Conservation (phyloP, 208 protist species). For the Herpetomonas samuelpessoai region DNA sequence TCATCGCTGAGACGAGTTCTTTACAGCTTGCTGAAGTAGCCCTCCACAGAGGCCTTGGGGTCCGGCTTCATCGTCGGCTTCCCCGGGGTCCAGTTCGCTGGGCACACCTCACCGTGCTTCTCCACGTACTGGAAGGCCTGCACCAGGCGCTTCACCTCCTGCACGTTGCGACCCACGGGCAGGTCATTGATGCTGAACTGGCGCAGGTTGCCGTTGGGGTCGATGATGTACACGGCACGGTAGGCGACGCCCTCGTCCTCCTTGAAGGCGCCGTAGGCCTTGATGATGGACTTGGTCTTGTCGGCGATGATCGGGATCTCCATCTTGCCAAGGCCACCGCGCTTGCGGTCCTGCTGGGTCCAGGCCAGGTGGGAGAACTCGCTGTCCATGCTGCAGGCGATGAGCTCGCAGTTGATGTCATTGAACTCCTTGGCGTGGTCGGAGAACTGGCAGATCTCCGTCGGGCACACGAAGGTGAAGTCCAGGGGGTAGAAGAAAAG, state of each 20-base stretch:
- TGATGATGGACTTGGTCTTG: slow-evolving; percentile 90
- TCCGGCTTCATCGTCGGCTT: slow-evolving; percentile 91
- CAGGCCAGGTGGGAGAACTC: slow-evolving; percentile 97
- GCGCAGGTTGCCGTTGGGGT: slow-evolving; percentile 87
- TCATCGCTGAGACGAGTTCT: no score
- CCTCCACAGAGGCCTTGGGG: slow-evolving; percentile 83
- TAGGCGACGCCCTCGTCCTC: slow-evolving; percentile 87
- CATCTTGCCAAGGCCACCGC: slow-evolving; percentile 96
- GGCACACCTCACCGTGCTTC: slow-evolving; percentile 94
- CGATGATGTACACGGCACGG: slow-evolving; percentile 97
- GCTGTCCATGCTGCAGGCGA: slow-evolving; percentile 93
- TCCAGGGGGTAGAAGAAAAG: slow-evolving; percentile 97
- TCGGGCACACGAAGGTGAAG: slow-evolving; percentile 98
- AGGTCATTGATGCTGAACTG: slow-evolving; percentile 95
- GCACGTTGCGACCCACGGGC: slow-evolving; percentile 93
- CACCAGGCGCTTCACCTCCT: slow-evolving; percentile 95
- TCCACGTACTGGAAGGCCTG: slow-evolving; percentile 96
- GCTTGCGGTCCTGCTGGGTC: slow-evolving; percentile 92
- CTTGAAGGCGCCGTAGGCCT: slow-evolving; percentile 92
- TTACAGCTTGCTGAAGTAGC: slow-evolving; percentile 83
- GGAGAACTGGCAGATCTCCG: slow-evolving; percentile 96
- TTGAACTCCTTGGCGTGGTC: slow-evolving; percentile 92
- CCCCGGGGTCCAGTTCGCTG: slow-evolving; percentile 93
- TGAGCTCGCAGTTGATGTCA: slow-evolving; percentile 85
- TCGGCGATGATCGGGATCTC: slow-evolving; percentile 96